Base-by-base conservation (phyloP, 106 monocot genomes). In the Dioscorea alata region DNA sequence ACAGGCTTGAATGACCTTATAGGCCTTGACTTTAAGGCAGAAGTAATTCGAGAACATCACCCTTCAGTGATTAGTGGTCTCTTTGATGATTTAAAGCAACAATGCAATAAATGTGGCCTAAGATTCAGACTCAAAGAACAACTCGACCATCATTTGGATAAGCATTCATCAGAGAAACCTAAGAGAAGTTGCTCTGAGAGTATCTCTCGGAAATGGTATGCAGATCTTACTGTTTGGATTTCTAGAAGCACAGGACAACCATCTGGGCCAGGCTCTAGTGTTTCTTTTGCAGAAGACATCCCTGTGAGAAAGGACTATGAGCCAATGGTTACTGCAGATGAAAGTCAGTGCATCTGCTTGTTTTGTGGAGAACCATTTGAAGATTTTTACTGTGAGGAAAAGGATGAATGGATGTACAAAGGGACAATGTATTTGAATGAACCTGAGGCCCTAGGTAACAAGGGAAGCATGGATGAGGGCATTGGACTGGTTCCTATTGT, bases 321-420 rank as follows among this genome's bases (percentile, higher is more conserved):
- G 50, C 77, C 72, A 8, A 87, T 89, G 92, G 92, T 97, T 65
- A 82, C 86, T 70, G 92, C 92, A 57, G 96, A 97, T 79, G 96
- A 97, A 73, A 86, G 58, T 10, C 96, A 97, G 71, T 74, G 82
- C 50, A 76, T 97, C 54, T 92, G 96, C 74, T 89, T 71, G 31
- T 57, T 97, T 8, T 97, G 96, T 83, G 96, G 96, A 22, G 88
- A 97, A 60, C 78, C 82, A 65, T 97, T 97, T 81, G 91, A 89
- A 64, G 96, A 97, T 50, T 63, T 85, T 25, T 97, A 87, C 75
- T 86, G 78, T 53, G 54, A 69, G 61, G 71, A 72, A 60, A 87
- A 73, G 58, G 86, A 87, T 74, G 80, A 92, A 66, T 97, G 96
- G 96, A 87, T 97, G 96, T 97, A 92, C 69, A 89, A 69, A 67